These are phyloP conservation scores for Simmondsia chinensis DNA, from an alignment of 148 eudicot species.

Conservation along the genomic window DNA sequence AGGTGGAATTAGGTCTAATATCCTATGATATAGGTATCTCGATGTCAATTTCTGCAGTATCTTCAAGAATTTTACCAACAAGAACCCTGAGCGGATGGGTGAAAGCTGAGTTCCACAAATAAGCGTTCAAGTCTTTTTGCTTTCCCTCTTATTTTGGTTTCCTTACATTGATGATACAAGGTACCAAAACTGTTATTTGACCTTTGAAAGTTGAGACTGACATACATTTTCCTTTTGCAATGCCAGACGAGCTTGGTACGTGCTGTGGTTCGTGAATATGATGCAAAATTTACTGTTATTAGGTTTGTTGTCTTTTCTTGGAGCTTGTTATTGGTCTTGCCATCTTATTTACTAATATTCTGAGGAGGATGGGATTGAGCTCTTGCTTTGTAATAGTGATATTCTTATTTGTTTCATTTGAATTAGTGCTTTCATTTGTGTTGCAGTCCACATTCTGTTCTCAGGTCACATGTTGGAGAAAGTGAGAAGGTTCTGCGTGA, in stretches of 20 bases:
- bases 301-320: slow-evolving; percentile 34
- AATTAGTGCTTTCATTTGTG: slow-evolving; percentile 1
- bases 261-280: slow-evolving; percentile 91
- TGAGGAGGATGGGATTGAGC: not conserved
- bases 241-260: slow-evolving; percentile 91
- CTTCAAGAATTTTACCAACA: too few relatives aligned
- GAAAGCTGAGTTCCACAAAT: too few relatives aligned
- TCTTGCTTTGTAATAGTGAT: too few relatives aligned
- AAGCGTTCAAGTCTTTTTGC: too few relatives aligned
- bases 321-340: not conserved
- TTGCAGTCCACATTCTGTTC: slow-evolving; percentile 90
- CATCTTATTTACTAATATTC: too few relatives aligned
- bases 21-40: too few relatives aligned
- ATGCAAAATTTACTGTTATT: slow-evolving; percentile 62
- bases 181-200: too few relatives aligned
- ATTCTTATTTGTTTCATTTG: not conserved
- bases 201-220: not conserved
- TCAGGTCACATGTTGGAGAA: slow-evolving; percentile 79
- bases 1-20: too few relatives aligned
- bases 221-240: slow-evolving; percentile 10
- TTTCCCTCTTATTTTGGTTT: not conserved
- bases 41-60: too few relatives aligned
- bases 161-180: not conserved
- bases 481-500: slow-evolving; percentile 82
- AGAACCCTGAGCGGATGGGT: too few relatives aligned